A percentile compares a stretch with the other conserved stretches of the same genome.
Evolutionary conservation across 1,139 yeast species (phyloP).

Genomic region (Suhomyces yuchorum): DNA sequence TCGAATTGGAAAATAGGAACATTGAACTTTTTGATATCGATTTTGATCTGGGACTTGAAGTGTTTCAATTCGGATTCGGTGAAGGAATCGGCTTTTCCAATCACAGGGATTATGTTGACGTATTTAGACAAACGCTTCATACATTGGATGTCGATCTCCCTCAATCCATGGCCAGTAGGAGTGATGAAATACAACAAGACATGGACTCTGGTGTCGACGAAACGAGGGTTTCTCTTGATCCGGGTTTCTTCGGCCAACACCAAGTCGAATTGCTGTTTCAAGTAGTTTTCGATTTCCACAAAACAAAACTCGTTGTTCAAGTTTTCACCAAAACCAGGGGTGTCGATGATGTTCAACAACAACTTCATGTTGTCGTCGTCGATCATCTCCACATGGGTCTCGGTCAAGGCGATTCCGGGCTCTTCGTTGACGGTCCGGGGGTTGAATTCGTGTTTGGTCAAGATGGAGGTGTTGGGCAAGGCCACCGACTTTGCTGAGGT

Average conservation of each 20-base stretch:
- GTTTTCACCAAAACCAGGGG: conserved; percentile 81
- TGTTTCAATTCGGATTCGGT: conserved; percentile 69
- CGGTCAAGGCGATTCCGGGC: conserved; percentile 66
- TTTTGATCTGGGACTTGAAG: conserved; percentile 57
- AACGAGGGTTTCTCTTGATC: conserved; percentile 83
- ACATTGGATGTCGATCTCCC: conserved; percentile 73
- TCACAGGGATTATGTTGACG: conserved; percentile 86
- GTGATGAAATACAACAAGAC: conserved; percentile 69
- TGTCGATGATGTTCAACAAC: conserved; percentile 63
- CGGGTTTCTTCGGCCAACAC: conserved; percentile 90
- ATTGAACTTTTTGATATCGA: conserved; percentile 73
- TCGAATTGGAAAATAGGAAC: conserved; percentile 85
- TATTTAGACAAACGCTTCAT: conserved; percentile 76
- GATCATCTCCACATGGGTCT: conserved; percentile 66
- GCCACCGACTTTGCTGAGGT: conserved; percentile 52
- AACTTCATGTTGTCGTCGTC: conserved; percentile 78
- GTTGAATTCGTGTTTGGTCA: conserved; percentile 45
- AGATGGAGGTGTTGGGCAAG: conserved; percentile 47
- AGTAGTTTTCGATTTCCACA: conserved; percentile 67
- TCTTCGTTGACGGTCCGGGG: conserved; percentile 52
- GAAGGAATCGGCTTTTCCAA: conserved; percentile 84
- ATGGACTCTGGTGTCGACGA: conserved; percentile 77
- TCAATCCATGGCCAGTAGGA: conserved; percentile 77
- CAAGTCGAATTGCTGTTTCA: conserved; percentile 90
- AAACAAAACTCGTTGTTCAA: conserved; percentile 65